These are phyloP conservation scores for Ustilago trichophora DNA, from an alignment of 1,284 basidiomycete genomes.

Conservation along the genomic window DNA sequence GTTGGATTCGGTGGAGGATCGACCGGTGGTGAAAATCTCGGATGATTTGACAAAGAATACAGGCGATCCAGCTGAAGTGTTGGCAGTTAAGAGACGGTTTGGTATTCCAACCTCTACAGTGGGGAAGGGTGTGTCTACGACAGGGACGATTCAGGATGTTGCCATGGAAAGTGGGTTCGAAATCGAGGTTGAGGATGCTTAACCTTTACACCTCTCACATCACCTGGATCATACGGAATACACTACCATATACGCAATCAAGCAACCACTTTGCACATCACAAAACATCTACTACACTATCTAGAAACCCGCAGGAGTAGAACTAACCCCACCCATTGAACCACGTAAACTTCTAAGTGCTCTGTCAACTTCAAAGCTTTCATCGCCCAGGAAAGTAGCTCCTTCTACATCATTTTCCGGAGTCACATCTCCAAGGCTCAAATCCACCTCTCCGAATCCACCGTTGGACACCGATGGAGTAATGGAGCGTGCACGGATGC, in stretches of 20 bases:
- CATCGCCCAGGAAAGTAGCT: conserved; percentile 45
- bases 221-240: neutral
- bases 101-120: conserved; percentile 19
- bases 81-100: conserved; percentile 36
- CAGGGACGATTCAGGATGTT: no score
- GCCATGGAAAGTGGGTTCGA: no score
- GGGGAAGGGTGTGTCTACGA: no score
- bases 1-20: conserved; percentile 52
- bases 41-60: conserved; percentile 66
- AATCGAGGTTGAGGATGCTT: conserved; percentile 38
- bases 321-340: no score
- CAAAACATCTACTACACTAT: no score
- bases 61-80: conserved; percentile 56
- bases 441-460: neutral
- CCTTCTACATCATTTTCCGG: no score
- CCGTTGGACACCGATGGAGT: conserved; percentile 2
- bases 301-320: no score
- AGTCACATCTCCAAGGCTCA: conserved; percentile 66
- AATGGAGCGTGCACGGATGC: conserved; percentile 1
- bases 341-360: conserved; percentile 25
- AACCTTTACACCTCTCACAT: no score
- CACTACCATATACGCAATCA: neutral
- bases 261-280: no score
- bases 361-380: conserved; percentile 42
- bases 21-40: conserved; percentile 62